Conservation (phyloP, 208 protist genomes). For the Trypanosoma lewisi region DNA sequence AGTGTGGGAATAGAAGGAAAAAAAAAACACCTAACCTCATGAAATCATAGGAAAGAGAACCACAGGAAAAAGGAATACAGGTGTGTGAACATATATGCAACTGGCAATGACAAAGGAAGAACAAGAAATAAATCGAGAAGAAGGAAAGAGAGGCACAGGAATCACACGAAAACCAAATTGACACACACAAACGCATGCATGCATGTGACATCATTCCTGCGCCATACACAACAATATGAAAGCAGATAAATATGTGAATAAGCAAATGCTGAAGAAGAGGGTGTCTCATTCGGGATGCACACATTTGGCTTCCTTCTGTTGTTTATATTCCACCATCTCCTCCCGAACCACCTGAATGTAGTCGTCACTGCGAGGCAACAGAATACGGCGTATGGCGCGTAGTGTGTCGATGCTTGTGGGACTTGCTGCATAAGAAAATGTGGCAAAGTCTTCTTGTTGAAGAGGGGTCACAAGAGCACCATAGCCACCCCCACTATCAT, state of each 20-base stretch:
- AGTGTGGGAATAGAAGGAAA: too few species aligned
- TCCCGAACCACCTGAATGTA: conserved; percentile 83
- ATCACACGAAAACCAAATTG: too few species aligned
- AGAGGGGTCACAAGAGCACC: conserved; percentile 21
- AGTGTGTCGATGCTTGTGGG: conserved; percentile 69
- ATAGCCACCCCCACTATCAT: conserved; percentile 2
- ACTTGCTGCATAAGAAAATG: conserved; percentile 75
- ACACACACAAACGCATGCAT: neutral
- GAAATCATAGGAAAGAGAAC: neutral
- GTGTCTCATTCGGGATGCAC: conserved; percentile 12
- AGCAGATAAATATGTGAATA: neutral
- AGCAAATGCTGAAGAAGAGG: neutral
- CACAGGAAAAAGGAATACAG: too few species aligned
- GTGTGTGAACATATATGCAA: neutral
- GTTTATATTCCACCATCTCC: conserved; percentile 79
- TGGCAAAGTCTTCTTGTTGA: conserved; percentile 43
- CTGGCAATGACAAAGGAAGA: neutral
- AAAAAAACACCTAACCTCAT: neutral
- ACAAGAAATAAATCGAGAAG: neutral
- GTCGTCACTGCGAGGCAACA: conserved; percentile 82
- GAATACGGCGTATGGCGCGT: conserved; percentile 60
- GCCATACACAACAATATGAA: neutral
- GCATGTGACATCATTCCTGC: neutral
- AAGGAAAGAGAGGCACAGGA: neutral
- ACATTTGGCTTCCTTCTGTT: conserved; percentile 33